Base-by-base conservation (phyloP, 2,329 filamentous ascomycete species). In the Fusarium sp. region DNA sequence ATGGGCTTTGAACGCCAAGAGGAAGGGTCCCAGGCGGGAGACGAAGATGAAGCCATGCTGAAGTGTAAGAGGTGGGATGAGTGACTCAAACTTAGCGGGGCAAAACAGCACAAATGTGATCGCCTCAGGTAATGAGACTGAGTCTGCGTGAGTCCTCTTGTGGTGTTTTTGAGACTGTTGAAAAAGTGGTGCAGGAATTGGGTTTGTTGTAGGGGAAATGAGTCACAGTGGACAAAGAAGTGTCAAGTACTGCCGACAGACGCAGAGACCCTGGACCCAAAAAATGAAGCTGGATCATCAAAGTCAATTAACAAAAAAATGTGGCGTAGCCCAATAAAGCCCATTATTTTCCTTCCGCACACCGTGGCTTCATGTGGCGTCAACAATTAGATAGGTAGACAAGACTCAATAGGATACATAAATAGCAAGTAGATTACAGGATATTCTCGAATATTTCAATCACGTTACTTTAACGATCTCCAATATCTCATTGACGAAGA, bases 1-100 rank as follows among this genome's bases (percentile, higher is more conserved):
- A 94, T 92, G 42, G 92, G 92, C 79, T 93, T 94, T 58, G 87
- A 85, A 73, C 90, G 87, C 93, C 93, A 96, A 45, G 92, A 92
- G 76, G 84, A 83, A 10, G 88, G 90, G 13, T 83, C 81, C 89
- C 90, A 92, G 45, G 45, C 27, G 2, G 61, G 20, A 22, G 61
- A 51, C 63, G 61, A 57, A 32, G 70, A 91, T 66, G 62, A 60
- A 52, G 70, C 61, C 70, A 70, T 74, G 30, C 24, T 65, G 44
- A 49, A 41, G 34, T 61, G 53, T 61, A 53, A 49, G 44, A 49
- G 55, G 58, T 30, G 32, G 32, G 49, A 57, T 47, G 59, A 20
- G 45, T 18, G 40, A 56, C 30, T 27, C 24, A 44, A 58, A 42
- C 14, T 49, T 27, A 42, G 44, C 44, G 51, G 63, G 34, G 46